These are phyloP conservation scores for Pestalotiopsis fici DNA, from an alignment of 2,329 filamentous ascomycete genomes.

Conservation along the genomic window DNA sequence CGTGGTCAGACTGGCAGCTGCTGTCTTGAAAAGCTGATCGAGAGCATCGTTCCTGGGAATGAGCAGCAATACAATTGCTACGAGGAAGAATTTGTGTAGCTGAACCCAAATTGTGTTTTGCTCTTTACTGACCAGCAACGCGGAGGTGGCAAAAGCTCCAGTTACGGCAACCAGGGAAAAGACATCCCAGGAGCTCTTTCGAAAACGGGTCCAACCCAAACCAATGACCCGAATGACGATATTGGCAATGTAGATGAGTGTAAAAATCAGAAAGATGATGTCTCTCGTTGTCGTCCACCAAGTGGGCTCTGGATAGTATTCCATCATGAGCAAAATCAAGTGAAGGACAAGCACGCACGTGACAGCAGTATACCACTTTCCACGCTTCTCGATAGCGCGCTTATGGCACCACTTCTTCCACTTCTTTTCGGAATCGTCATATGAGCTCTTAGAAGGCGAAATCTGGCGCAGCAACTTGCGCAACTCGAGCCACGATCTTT, in stretches of 20 bases:
- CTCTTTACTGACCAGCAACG: conserved; percentile 68
- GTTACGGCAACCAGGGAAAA: conserved; percentile 80
- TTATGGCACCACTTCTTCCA: conserved; percentile 97
- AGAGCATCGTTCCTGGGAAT: conserved; percentile 96
- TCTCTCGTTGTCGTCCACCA: conserved; percentile 75
- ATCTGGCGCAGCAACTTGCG: conserved; percentile 91
- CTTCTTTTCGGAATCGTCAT: conserved; percentile 71
- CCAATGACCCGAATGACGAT: conserved; percentile 82
- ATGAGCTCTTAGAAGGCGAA: conserved; percentile 89
- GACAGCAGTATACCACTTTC: conserved; percentile 84
- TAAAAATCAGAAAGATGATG: conserved; percentile 78
- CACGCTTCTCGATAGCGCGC: conserved; percentile 89
- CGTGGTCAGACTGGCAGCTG: conserved; percentile 85
- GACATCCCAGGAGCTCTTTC: conserved; percentile 92
- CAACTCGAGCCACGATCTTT: conserved; percentile 94
- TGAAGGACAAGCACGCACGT: conserved; percentile 81
- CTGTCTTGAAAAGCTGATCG: conserved; percentile 98
- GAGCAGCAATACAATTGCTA: conserved; percentile 83
- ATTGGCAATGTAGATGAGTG: conserved; percentile 80
- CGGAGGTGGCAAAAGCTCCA: conserved; percentile 80
- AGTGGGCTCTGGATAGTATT: conserved; percentile 75
- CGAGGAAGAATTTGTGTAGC: conserved; percentile 91
- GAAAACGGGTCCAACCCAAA: conserved; percentile 88
- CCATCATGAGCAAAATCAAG: conserved; percentile 77
- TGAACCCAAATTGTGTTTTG: conserved; percentile 68